Base-by-base conservation (phyloP, 768 basidiomycete species). In the Ramaria sp. region DNA sequence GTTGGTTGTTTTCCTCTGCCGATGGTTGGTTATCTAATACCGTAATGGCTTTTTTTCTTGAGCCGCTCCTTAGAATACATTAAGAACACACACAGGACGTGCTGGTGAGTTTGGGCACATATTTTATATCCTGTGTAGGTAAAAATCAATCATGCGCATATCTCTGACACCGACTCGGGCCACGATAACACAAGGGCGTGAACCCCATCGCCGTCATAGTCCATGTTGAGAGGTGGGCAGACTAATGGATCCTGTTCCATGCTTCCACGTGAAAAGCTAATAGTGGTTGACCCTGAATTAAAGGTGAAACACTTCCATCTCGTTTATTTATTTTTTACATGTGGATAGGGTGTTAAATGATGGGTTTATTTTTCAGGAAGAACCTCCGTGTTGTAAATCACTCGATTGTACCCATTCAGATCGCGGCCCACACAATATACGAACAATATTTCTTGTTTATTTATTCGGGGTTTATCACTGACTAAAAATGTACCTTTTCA, bases 221-320 rank as follows among this genome's bases (percentile, higher is more conserved):
- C 24, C 36, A n/a, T n/a, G 6, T 38, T 24, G 30, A 18, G 22
- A 3, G n/a, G n/a, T 34, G 9, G 45, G 78, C 76, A 81, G 58
- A 72, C 75, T 12, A 61, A 71, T 24, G 73, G 74, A 5, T 70
- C 82, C 0, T 83, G 70, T 56, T 75, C 80, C 0, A 84, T 85
- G 82, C 82, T 83, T 62, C 72, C 79, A 3, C 72, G 74, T 18
- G 71, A 74, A 25, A 72, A 73, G 48, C 76, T 73, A 4, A 83
- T 82, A 13, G 83, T 85, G 3, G 79, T 86, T 7, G 80, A 86
- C 60, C 50, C 74, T 27, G 67, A 67, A n/a, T 65, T 85, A 38
- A 79, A 79, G 57, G 76, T 72, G 0, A 16, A 3, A 12, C 1
- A 7, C n/a, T 24, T 37, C 15, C 30, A 18, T 1, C 27, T 15